phyloP scores from a whole-genome alignment of 805 yeast species.

The Yamadazyma ubonensis region DNA sequence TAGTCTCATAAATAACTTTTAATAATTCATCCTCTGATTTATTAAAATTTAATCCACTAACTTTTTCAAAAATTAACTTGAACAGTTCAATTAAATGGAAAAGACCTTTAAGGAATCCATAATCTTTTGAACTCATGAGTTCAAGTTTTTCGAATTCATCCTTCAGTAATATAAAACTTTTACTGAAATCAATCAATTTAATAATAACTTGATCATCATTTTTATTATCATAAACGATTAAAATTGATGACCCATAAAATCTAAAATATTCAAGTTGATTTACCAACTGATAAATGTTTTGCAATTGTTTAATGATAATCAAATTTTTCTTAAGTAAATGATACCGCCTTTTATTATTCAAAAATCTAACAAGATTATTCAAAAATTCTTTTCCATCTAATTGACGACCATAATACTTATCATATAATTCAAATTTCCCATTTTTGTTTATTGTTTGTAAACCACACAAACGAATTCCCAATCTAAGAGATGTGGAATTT shows the following conservation, averaged over 20 bases:
- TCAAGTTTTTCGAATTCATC: conserved; percentile 2
- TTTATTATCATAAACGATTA: conserved; percentile 74
- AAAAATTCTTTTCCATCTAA: conserved; percentile 77
- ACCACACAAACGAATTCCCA: conserved; percentile 95
- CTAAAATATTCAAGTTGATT: conserved; percentile 67
- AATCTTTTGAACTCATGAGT: conserved; percentile 41
- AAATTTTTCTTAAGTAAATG: conserved; percentile 72
- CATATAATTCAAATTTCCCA: conserved; percentile 60
- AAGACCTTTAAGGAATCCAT: conserved; percentile 84
- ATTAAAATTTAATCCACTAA: conserved; percentile 40
- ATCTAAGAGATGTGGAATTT: conserved; percentile 70
- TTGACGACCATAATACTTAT: conserved; percentile 89
- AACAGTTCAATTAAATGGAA: conserved; percentile 70
- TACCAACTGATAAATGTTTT: conserved; percentile 57
- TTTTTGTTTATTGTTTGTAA: conserved; percentile 57
- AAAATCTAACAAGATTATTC: conserved; percentile 68
- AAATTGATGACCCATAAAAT: conserved; percentile 85
- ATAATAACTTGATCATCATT: conserved; percentile 35
- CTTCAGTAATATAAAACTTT: conserved; percentile 41
- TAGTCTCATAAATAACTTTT: conserved; percentile 13
- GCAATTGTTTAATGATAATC: conserved; percentile 55
- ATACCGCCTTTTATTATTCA: conserved; percentile 69
- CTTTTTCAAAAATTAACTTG: conserved; percentile 52
- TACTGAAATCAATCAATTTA: conserved; percentile 94
- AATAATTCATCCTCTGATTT: conserved; percentile 10